phyloP scores from a whole-genome alignment of 2,329 filamentous ascomycete genomes.

The Elsinoe perseae region DNA sequence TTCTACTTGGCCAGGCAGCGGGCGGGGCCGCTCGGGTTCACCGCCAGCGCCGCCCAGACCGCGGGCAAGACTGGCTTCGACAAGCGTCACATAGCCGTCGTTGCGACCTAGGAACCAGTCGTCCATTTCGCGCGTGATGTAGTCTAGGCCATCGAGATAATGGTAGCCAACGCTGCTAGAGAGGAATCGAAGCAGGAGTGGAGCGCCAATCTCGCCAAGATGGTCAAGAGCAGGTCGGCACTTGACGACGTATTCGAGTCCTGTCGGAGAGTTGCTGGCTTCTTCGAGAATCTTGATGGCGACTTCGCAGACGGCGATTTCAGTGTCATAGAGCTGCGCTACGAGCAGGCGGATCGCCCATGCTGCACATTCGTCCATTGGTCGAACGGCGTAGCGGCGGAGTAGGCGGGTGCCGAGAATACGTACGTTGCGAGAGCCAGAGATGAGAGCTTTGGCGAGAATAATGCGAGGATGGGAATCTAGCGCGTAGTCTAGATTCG shows the following conservation, averaged over 20 bases:
- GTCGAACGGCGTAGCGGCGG: conserved; percentile 70
- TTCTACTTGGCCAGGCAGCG: conserved; percentile 42
- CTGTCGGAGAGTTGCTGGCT: conserved; percentile 84
- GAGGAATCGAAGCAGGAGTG: conserved; percentile 81
- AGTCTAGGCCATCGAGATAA: conserved; percentile 92
- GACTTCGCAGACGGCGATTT: conserved; percentile 91
- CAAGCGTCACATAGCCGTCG: conserved; percentile 87
- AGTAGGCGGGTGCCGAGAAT: conserved; percentile 83
- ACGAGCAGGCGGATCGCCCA: conserved; percentile 97
- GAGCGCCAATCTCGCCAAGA: conserved; percentile 91
- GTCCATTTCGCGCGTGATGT: conserved; percentile 99
- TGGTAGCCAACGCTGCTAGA: conserved; percentile 97
- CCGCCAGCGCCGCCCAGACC: conserved; percentile 60
- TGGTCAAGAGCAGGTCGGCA: conserved; percentile 92
- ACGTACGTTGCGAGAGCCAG: conserved; percentile 80
- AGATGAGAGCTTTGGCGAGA: conserved; percentile 86
- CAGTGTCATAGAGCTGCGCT: conserved; percentile 95
- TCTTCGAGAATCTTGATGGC: conserved; percentile 97
- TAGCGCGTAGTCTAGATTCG: conserved; percentile 85
- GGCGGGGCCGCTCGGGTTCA: conserved; percentile 50
- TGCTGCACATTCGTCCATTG: conserved; percentile 62
- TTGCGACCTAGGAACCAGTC: conserved; percentile 98
- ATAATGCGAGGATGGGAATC: conserved; percentile 82
- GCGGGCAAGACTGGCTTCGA: conserved; percentile 89
- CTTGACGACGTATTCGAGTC: conserved; percentile 92